These are phyloP conservation scores for Backusella macrospora DNA, from an alignment of 192 early-diverging fungal genomes.

Conservation along the genomic window DNA sequence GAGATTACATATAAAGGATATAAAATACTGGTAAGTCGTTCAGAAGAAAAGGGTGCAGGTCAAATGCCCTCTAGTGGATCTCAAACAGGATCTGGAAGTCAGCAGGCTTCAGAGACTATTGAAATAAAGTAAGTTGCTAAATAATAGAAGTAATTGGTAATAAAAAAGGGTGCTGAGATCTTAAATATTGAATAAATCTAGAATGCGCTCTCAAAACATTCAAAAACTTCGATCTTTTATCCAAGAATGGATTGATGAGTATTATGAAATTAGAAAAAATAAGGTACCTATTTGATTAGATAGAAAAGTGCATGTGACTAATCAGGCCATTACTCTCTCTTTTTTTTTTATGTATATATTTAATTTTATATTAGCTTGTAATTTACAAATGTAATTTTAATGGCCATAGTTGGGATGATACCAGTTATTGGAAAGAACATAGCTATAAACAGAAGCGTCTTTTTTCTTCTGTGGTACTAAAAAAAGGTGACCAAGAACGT, in stretches of 20 bases:
- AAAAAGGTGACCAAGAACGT: slow-evolving; percentile 48
- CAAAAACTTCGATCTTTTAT: slow-evolving; percentile 13
- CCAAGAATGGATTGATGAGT: slow-evolving; percentile 31
- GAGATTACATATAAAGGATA: slow-evolving; percentile 1
- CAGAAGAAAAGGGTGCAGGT: neutral
- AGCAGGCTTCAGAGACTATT: neutral
- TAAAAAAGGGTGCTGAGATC: neutral
- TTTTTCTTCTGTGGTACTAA: slow-evolving; percentile 50
- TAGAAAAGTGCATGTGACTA: neutral
- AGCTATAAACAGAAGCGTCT: slow-evolving; percentile 35
- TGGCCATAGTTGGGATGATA: neutral
- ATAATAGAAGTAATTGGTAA: neutral
- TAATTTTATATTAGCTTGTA: slow-evolving; percentile 8
- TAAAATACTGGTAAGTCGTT: neutral
- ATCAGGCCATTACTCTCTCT: neutral
- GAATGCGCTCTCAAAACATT: slow-evolving; percentile 12
- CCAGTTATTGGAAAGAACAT: slow-evolving; percentile 21
- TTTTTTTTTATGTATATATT: neutral
- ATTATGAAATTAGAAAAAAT: slow-evolving; percentile 28
- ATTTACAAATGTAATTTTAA: slow-evolving; percentile 21
- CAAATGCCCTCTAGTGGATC: neutral
- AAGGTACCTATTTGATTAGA: slow-evolving; percentile 20
- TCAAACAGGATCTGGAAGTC: neutral
- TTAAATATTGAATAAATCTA: neutral
- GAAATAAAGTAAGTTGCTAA: neutral